These are phyloP conservation scores for carrot (Daucus carota) DNA, from an alignment of 129 eudicot genomes.

Conservation along the genomic window DH1_v3.0 NC_030381.2:19498001-19498500, in stretches of 20 bases:
- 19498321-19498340: constrained; percentile 92
- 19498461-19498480: no score
- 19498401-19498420: neutral
- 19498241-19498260: constrained; percentile 84
- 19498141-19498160: constrained; percentile 78
- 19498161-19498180: constrained; percentile 21
- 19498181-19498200: neutral
- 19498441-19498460: no score
- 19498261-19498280: constrained; percentile 85
- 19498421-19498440: no score
- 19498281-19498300: constrained; percentile 75
- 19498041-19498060: neutral
- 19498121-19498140: constrained; percentile 83
- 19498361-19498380: neutral
- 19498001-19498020: neutral
- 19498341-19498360: constrained; percentile 44
- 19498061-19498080: neutral
- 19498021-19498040: neutral
- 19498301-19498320: constrained; percentile 95
- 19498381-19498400: neutral
- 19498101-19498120: constrained; percentile 40
- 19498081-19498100: neutral
- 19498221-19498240: constrained; percentile 11
- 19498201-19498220: neutral
- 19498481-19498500: no score